Conservation (phyloP, 148 eudicot species). For the Nyssa sinensis region DNA sequence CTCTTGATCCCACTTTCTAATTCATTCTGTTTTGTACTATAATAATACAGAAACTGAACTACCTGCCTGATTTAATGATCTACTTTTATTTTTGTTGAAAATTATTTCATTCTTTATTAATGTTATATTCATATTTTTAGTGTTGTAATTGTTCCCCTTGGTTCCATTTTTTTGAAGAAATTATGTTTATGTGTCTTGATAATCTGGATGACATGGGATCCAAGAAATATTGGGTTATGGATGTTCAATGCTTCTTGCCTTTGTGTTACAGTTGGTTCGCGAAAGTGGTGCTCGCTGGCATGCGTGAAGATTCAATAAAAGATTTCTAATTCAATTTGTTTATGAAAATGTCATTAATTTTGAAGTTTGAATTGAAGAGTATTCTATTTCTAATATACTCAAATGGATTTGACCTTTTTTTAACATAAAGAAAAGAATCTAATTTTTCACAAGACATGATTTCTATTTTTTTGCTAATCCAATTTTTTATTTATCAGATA, state of each 20-base stretch:
- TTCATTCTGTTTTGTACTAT: neutral
- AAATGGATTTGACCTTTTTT: neutral
- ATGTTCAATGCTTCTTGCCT: too few species aligned
- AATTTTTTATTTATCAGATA: slow-evolving; percentile 38
- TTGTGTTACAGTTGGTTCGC: too few species aligned
- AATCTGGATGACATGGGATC: too few species aligned
- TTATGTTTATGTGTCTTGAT: too few species aligned
- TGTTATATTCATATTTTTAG: too few species aligned
- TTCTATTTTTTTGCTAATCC: slow-evolving; percentile 10
- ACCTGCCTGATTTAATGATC: neutral
- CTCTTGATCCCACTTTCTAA: too few species aligned
- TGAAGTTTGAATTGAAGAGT: neutral
- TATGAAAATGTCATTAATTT: neutral
- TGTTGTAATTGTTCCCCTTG: too few species aligned
- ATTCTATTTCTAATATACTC: neutral
- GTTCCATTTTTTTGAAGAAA: too few species aligned
- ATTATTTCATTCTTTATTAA: neutral
- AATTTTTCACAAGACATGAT: neutral
- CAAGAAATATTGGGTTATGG: too few species aligned
- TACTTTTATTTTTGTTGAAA: neutral
- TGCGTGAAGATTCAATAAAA: neutral
- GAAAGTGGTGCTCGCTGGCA: neutral
- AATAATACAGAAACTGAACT: neutral
- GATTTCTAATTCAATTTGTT: too few species aligned
- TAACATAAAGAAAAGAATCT: neutral